Evolutionary conservation across 176 grass and related monocot genomes (phyloP), one percentile per base, ranked within the genome.

Genomic region (Triticum dicoccoides): DNA sequence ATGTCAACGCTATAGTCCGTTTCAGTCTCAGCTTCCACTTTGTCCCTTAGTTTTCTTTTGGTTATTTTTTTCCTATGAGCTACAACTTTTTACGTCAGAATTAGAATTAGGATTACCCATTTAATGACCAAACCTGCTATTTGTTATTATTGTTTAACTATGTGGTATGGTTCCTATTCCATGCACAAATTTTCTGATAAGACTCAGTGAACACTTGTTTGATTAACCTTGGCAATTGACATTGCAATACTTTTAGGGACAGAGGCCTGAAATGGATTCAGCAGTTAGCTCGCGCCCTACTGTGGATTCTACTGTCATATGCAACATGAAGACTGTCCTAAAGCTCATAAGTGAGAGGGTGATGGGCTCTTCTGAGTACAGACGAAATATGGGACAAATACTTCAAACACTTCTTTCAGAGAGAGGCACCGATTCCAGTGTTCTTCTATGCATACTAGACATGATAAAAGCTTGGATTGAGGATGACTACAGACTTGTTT

Each of bases 401-500:
- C 87, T 99, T 61, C 90, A 93, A 64, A 87, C 68, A 24, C 90
- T 96, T 84, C 90, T 99, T 61, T 96, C 94, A 69, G 97, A 99
- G 81, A 96, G 86, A 89, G 80, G 87, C 84, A 99, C 90, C 15
- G 97, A 99, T 70, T 52, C 92, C 33, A 91, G 92, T 65, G 84
- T 99, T 71, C 92, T 99, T 81, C 78, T 99, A 42, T 96, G 94
- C 56, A 89, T 96, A 82, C 87, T 99, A 52, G 97, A 99, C 78
- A 94, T 90, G 86, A 85, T 99, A 91, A 96, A 96, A 68, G 58
- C 85, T 84, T 99, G 97, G 97, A 96, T 99, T 81, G 94, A 99
- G 89, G 89, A 93, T 37, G 97, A 99, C 65, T 86, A 74, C 71
- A 83, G 82, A 70, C 86, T 89, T 77, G 65, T 84, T 84, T 89